A percentile compares a stretch with the other conserved stretches of the same genome.
These are phyloP conservation scores for Nephromyces sp. DNA, from an alignment of 169 alveolate genomes.

Conservation along the genomic window DNA sequence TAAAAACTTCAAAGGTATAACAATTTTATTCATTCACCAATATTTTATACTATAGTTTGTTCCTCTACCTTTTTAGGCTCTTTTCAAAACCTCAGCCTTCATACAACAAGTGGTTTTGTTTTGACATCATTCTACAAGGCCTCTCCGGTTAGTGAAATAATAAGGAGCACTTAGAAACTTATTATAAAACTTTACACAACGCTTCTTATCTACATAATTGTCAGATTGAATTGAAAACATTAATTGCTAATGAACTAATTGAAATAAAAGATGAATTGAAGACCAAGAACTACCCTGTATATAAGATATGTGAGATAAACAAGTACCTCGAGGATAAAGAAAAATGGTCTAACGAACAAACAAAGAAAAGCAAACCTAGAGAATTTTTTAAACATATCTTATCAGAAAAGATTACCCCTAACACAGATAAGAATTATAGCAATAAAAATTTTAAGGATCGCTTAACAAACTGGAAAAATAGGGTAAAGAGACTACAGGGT, in stretches of 20 bases:
- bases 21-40: no score
- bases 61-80: background rate
- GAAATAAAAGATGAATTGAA: slow-evolving; percentile 5
- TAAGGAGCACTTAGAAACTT: no score
- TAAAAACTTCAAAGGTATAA: background rate
- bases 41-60: no score
- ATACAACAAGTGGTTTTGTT: background rate
- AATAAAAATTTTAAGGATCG: no score
- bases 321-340: slow-evolving; percentile 5
- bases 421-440: no score
- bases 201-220: background rate
- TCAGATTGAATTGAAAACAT: slow-evolving; percentile 22
- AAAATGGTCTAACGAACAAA: slow-evolving; percentile 17
- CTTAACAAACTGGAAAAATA: no score
- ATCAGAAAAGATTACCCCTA: no score
- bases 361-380: slow-evolving; percentile 7
- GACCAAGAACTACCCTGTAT: slow-evolving; percentile 13
- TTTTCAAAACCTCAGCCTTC: background rate
- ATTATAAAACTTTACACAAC: no score
- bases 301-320: slow-evolving; percentile 14
- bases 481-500: no score
- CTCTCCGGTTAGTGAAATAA: background rate
- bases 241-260: slow-evolving; percentile 24
- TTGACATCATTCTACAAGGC: background rate
- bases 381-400: no score